Evolutionary conservation across 805 yeast species (phyloP), one percentile per base, ranked within the genome.

Genomic region (Grigorovia humatica): DNA sequence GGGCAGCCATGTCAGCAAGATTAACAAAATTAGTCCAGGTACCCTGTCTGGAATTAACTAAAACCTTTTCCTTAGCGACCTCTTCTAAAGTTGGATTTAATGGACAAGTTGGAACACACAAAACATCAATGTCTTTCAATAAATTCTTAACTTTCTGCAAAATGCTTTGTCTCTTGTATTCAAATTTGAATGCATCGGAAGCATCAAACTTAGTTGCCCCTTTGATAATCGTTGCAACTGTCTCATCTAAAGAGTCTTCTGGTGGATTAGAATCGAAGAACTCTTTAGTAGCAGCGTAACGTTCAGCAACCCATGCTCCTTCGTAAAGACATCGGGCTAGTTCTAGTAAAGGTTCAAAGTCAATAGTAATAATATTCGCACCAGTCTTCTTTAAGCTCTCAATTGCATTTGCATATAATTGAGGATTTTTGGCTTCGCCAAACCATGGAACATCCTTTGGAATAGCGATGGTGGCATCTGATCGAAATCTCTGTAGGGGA

Each of bases 291-390:
- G 96, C 96, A 55, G 88, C 81, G 70, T 81, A 89, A 59, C 99
- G 79, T 72, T 91, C 99, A 23, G 95, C 88, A 11, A 91, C 98
- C 99, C 99, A 91, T n/a, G 98, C 86, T 53, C 99, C 99, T 64
- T 91, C 97, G 66, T 91, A 91, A 41, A 91, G 75, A 63, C 93
- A 86, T 59, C 80, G 80, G 17, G 98, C 99, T 52, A 91, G 74
- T 41, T 85, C 85, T 54, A 87, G 73, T 43, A 91, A 73, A 4
- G 89, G 86, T 17, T 82, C 68, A 65, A 91, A 90, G 68, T 88
- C 90, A 44, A 82, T 67, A 11, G 81, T 71, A 20, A 79, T 75
- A 30, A 87, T 69, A 50, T 77, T 77, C 44, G 84, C 86, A 48
- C 87, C 85, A 15, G 77, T 59, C 44, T 70, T 60, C 44, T 72